Percentiles rank a stretch among this genome's conserved stretches.
phyloP scores from a whole-genome alignment of 805 yeast genomes.

The Pichia occidentalis region DNA sequence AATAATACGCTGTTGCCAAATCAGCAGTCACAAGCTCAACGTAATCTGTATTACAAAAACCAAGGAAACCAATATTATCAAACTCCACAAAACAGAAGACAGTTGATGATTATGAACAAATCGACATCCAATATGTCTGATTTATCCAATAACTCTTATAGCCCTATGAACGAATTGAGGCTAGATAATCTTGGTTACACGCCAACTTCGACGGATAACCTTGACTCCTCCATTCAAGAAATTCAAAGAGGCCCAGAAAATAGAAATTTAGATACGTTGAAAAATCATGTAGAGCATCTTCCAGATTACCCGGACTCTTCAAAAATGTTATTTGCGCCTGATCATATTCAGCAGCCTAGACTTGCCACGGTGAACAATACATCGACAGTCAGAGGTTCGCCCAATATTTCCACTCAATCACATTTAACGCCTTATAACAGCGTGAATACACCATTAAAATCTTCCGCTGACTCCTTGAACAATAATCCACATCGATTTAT shows the following conservation, averaged over 20 bases:
- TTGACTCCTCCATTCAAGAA: constrained; percentile 24
- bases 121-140: constrained; percentile 16
- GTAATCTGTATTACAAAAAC: neutral
- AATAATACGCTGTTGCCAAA: too few relatives aligned
- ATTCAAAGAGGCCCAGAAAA: constrained; percentile 28
- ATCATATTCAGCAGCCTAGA: neutral
- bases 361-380: too few relatives aligned
- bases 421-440: too few relatives aligned
- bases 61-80: neutral
- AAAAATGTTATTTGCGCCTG: constrained; percentile 1
- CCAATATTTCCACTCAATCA: too few relatives aligned
- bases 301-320: constrained; percentile 10
- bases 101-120: constrained; percentile 26
- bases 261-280: constrained; percentile 18
- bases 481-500: too few relatives aligned
- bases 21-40: neutral
- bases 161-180: constrained; percentile 8
- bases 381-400: neutral
- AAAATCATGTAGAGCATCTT: constrained; percentile 9
- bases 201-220: constrained; percentile 4
- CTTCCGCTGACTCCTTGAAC: too few relatives aligned
- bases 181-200: constrained; percentile 6
- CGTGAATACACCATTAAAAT: too few relatives aligned
- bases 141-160: constrained; percentile 8
- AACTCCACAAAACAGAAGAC: constrained; percentile 13